Base-by-base conservation (phyloP, 768 basidiomycete species). In the Amanita rubescens region DNA sequence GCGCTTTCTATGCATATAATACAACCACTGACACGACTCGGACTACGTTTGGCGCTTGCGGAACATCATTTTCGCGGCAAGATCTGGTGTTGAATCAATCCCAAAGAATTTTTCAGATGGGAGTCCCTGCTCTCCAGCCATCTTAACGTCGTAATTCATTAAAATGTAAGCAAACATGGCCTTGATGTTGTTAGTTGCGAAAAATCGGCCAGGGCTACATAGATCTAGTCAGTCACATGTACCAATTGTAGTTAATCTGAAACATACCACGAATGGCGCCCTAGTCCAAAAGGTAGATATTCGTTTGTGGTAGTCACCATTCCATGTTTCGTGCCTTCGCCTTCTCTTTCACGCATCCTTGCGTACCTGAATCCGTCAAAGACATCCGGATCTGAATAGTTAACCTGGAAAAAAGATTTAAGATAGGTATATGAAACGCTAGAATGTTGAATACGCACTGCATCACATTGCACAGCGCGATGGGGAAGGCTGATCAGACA, bases 361-460 rank as follows among this genome's bases (percentile, higher is more conserved):
- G 62, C 56, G 54, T 74, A 79, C 2, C 77, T 71, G 60, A 76
- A 75, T 0, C 70, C 70, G 22, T 75, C 65, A 42, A 80, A 70
- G 0, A 62, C 58, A 20, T 27, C 22, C 0, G 50, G 50, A 41
- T 63, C 60, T 0, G 78, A 58, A 55, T 78, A 79, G 30, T 63
- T 58, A 10, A 60, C 65, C 55, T 52, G 15, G 14, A 30, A 15
- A 22, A 22, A 11, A 43, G 3, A 32, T n/a, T n/a, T n/a, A 34
- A 39, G 7, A 20, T 8, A 4, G 8, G 27, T 30, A 6, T 10
- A 6, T 3, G 24, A 27, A 12, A 11, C 5, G 12, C 7, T 4
- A 20, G 9, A 19, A 27, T 9, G 14, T 10, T 2, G n/a, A 10
- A 15, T 24, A 48, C 46, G 27, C 19, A 48, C 46, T 30, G 57